Base-by-base conservation (phyloP, 768 basidiomycete species). In the Podaxis pistillaris region DNA sequence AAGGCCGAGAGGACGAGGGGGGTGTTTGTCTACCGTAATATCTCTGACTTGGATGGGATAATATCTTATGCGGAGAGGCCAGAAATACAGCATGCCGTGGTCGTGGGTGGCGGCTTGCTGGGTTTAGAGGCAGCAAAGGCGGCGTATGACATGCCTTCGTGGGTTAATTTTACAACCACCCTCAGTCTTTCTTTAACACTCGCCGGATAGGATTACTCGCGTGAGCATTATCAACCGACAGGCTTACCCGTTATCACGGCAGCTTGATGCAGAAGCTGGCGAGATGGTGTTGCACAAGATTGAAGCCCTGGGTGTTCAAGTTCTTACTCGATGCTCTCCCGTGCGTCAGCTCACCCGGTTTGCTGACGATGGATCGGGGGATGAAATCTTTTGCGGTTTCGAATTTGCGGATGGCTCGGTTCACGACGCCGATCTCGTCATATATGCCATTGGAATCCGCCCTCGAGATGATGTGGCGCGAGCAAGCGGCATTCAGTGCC, bases 101-200 rank as follows among this genome's bases (percentile, higher is more conserved):
- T 90, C 2, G 79, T 91, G 13, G 90, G 90, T 19, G 89, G 89
- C 8, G 89, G 89, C 8, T 71, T 91, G 11, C 80, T 90, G 17
- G 90, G 89, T 11, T 74, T 91, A 36, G 90, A 90, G 73, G 88
- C 89, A 2, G 90, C 89, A 2, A 90, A 91, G 68, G 89, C 88
- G 0, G 78, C 84, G 6, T 83, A 84, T 66, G 89, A 91, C 70
- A 73, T 89, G 63, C 74, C 72, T 40, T 68, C 73, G 63, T 69
- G 65, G 56, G 72, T 73, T n/a, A 41, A 46, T 19, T 49, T 38
- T 24, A 63, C 11, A 60, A 64, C 57, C 40, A 51, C 37, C 58
- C 63, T 47, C 36, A 13, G 2, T 38, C 11, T 8, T 46, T 13
- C 13, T 46, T 24, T 24, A n/a, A 40, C 24, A 44, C 15, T 36